Conservation (phyloP, 23 red algal species). For the Gracilaria domingensis region DNA sequence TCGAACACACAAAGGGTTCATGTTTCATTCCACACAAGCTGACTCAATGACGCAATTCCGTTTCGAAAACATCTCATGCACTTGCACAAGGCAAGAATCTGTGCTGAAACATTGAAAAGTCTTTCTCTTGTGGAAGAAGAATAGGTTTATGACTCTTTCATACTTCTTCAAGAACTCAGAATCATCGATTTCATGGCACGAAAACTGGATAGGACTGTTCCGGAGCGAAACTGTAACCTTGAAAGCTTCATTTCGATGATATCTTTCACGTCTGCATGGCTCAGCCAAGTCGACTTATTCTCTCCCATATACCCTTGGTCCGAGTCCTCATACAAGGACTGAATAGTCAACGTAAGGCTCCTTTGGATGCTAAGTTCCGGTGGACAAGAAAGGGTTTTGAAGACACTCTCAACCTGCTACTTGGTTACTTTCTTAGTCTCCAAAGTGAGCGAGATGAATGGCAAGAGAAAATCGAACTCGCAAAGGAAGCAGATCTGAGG, state of each 20-base stretch:
- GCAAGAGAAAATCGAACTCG: constrained; percentile 39
- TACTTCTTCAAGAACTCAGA: not conserved
- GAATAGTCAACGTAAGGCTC: constrained; percentile 51
- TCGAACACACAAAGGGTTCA: constrained; percentile 3
- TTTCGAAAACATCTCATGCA: not conserved
- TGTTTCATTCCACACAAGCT: constrained; percentile 6
- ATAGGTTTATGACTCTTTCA: not conserved
- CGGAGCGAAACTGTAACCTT: not conserved
- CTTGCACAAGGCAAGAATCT: not conserved
- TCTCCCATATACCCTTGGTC: not conserved
- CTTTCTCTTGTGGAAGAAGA: not conserved
- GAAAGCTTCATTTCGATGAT: constrained; percentile 18
- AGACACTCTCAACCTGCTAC: constrained; percentile 6
- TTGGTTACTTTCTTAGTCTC: constrained; percentile 1
- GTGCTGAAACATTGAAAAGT: not conserved
- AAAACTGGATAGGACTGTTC: not conserved
- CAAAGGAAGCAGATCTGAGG: constrained; percentile 45
- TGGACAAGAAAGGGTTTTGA: constrained; percentile 32
- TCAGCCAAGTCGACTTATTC: not conserved
- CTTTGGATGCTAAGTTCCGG: constrained; percentile 67
- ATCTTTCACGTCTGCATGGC: not conserved
- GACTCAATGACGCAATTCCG: not conserved
- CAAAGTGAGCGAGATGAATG: constrained; percentile 7
- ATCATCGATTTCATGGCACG: not conserved
- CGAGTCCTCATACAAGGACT: constrained; percentile 30